Percentiles rank a stretch among this genome's conserved stretches.
These are phyloP conservation scores for Hypoxylon sp. DNA, from an alignment of 2,329 filamentous ascomycete genomes.

Conservation along the genomic window DNA sequence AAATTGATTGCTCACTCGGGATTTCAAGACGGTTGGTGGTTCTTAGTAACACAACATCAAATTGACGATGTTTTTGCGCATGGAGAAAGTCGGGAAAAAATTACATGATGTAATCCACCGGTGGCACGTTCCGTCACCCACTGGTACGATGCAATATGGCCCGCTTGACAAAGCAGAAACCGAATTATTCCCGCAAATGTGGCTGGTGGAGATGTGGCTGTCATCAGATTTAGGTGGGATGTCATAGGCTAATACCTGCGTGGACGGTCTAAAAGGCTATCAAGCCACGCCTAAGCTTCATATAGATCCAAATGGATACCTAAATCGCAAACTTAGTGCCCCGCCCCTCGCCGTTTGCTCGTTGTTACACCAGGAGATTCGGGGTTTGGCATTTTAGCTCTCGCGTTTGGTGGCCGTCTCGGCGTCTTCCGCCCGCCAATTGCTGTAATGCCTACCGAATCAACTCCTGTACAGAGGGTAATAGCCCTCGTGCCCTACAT, in stretches of 20 bases:
- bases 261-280: constrained; percentile 5
- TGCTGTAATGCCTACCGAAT: constrained; percentile 2
- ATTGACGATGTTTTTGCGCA: constrained; percentile 39
- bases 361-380: constrained; percentile 29
- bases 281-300: constrained; percentile 41
- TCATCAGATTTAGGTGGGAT: neutral
- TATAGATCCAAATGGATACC: constrained; percentile 14
- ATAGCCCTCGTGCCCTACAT: constrained; percentile 11
- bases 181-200: constrained; percentile 43
- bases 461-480: constrained; percentile 9
- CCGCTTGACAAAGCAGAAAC: constrained; percentile 28
- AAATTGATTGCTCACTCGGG: constrained; percentile 27
- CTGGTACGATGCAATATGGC: constrained; percentile 40
- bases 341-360: constrained; percentile 46
- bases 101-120: constrained; percentile 44
- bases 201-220: constrained; percentile 35
- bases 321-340: constrained; percentile 15
- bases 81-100: constrained; percentile 42
- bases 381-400: constrained; percentile 36
- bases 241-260: constrained; percentile 17
- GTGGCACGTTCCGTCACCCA: constrained; percentile 33
- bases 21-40: constrained; percentile 31
- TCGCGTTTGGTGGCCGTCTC: constrained; percentile 18
- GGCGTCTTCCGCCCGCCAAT: constrained; percentile 39
- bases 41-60: constrained; percentile 41